Evolutionary conservation across 805 yeast species (phyloP).

Genomic region (Cephaloascus albidus): DNA sequence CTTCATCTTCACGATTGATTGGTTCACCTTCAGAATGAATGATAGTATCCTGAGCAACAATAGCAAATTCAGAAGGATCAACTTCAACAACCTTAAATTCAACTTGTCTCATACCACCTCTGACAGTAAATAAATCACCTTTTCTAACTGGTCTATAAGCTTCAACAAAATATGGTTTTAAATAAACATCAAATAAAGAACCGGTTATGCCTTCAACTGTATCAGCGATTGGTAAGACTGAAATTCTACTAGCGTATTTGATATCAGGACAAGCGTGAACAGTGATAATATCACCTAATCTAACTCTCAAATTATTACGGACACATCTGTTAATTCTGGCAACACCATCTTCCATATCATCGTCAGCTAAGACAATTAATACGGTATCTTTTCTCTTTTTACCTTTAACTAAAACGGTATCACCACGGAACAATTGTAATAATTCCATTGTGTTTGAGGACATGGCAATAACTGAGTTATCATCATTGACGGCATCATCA

Average conservation of each 20-base stretch:
- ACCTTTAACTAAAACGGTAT: conserved; percentile 94
- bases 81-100: conserved; percentile 98
- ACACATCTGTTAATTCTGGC: conserved; percentile 93
- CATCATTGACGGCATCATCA: conserved; percentile 96
- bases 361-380: conserved; percentile 89
- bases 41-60: conserved; percentile 96
- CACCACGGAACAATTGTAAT: conserved; percentile 93
- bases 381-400: conserved; percentile 98
- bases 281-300: conserved; percentile 87
- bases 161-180: conserved; percentile 97
- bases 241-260: conserved; percentile 91
- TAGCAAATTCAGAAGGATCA: conserved; percentile 95
- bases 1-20: conserved; percentile 96
- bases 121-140: conserved; percentile 90
- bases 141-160: conserved; percentile 98
- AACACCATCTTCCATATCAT: conserved; percentile 92
- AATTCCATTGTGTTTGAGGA: conserved; percentile 92
- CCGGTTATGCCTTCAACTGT: conserved; percentile 98
- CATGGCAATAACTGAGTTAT: conserved; percentile 93
- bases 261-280: conserved; percentile 96
- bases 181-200: conserved; percentile 87
- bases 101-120: conserved; percentile 99
- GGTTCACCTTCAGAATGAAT: conserved; percentile 99
- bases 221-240: conserved; percentile 94
- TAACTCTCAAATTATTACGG: conserved; percentile 87